Conservation (phyloP, 768 basidiomycete species). For the Gelatoporia subvermispora region DNA sequence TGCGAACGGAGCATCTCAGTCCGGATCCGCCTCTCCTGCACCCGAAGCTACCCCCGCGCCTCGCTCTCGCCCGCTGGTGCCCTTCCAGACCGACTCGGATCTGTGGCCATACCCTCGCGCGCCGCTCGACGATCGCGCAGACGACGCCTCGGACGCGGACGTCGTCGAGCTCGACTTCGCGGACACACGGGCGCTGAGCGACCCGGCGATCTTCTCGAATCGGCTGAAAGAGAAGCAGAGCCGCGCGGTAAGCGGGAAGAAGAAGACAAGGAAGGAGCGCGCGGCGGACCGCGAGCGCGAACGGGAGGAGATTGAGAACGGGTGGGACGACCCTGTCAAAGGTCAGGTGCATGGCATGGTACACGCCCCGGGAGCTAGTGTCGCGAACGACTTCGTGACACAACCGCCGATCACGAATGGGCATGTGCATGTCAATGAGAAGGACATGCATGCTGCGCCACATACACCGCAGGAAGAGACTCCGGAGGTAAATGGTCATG, state of each 20-base stretch:
- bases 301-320: conserved; percentile 47
- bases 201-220: conserved; percentile 50
- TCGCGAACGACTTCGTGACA: background rate
- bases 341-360: conserved; percentile 4
- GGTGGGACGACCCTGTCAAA: conserved; percentile 52
- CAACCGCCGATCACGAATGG: background rate
- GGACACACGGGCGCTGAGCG: conserved; percentile 69
- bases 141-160: conserved; percentile 45
- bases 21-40: background rate
- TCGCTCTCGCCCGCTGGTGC: conserved; percentile 35
- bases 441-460: background rate
- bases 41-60: background rate
- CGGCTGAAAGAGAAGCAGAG: conserved; percentile 19
- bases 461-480: background rate
- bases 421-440: background rate
- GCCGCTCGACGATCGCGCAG: conserved; percentile 33
- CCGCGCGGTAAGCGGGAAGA: conserved; percentile 22
- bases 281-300: conserved; percentile 32
- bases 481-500: background rate
- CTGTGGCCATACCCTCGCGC: conserved; percentile 66
- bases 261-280: conserved; percentile 25
- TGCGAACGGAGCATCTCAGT: background rate
- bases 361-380: background rate
- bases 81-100: conserved; percentile 61
- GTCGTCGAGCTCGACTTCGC: conserved; percentile 74